These are phyloP conservation scores for Lumnitzera racemosa DNA, from an alignment of 345 rosid genomes.

Conservation along the genomic window DNA sequence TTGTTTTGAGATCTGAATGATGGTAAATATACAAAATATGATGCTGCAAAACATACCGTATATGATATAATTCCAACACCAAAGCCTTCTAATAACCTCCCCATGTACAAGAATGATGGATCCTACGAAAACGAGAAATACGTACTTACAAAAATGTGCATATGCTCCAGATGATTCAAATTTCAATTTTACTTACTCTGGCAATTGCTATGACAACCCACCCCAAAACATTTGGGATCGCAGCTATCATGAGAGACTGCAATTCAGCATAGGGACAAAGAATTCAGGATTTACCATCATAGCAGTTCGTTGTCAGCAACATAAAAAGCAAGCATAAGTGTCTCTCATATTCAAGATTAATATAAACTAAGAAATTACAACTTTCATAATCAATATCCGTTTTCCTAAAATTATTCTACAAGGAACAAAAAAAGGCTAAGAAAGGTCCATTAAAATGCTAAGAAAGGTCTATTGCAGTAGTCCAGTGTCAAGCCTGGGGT, in stretches of 20 bases:
- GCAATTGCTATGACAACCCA: slow-evolving; percentile 70
- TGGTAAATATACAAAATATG: neutral
- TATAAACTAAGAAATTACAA: too few species aligned
- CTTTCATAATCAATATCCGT: too few species aligned
- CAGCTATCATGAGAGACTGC: slow-evolving; percentile 72
- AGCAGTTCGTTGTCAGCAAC: too few species aligned
- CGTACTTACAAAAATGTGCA: neutral
- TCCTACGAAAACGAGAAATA: slow-evolving; percentile 34
- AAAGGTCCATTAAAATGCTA: too few species aligned
- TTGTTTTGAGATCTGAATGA: neutral
- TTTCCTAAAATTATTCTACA: too few species aligned
- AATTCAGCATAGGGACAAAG: slow-evolving; percentile 1
- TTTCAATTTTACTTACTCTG: slow-evolving; percentile 31
- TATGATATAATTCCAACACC: slow-evolving; percentile 76
- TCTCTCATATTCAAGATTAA: too few species aligned
- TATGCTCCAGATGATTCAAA: neutral
- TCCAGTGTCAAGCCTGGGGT: too few species aligned
- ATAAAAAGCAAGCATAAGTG: too few species aligned
- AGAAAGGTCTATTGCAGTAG: too few species aligned
- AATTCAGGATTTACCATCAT: neutral
- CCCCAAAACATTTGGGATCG: slow-evolving; percentile 70
- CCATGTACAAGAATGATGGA: slow-evolving; percentile 67
- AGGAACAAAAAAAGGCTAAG: too few species aligned
- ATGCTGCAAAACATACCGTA: slow-evolving; percentile 28
- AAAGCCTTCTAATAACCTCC: slow-evolving; percentile 70